phyloP scores from a whole-genome alignment of 345 rosid genomes.

The Corymbia maculata region DNA sequence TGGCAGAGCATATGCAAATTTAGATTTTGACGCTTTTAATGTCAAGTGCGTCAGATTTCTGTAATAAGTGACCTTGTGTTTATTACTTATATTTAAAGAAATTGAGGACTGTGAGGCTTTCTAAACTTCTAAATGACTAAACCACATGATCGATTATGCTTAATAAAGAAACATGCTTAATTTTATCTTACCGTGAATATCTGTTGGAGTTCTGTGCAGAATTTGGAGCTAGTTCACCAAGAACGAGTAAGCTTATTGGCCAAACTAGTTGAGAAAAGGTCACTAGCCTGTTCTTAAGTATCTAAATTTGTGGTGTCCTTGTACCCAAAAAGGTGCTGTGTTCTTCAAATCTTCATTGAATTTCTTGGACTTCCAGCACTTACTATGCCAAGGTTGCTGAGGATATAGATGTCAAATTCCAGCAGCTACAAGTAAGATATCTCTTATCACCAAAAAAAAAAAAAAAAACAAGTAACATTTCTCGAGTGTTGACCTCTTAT shows the following conservation, averaged over 20 bases:
- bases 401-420: conserved; percentile 34
- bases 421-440: conserved; percentile 45
- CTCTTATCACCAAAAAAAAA: too few relatives aligned
- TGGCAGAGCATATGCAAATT: neutral
- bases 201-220: conserved; percentile 13
- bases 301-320: neutral
- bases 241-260: conserved; percentile 39
- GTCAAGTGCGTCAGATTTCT: neutral
- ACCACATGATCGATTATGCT: neutral
- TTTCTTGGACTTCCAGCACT: conserved; percentile 18
- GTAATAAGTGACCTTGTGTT: neutral
- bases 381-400: conserved; percentile 41
- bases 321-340: neutral
- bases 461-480: neutral
- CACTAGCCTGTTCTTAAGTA: neutral
- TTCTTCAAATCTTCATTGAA: neutral
- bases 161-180: neutral
- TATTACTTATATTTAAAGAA: neutral
- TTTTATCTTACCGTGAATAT: neutral
- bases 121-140: neutral
- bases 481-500: neutral
- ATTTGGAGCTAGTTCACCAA: conserved; percentile 51
- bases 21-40: neutral
- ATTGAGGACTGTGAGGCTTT: neutral
- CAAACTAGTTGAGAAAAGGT: conserved; percentile 50